A percentile compares a stretch with the other conserved stretches of the same genome.
Conservation (phyloP, 768 basidiomycete genomes). For the Neoboletus subvelutipes region DNA sequence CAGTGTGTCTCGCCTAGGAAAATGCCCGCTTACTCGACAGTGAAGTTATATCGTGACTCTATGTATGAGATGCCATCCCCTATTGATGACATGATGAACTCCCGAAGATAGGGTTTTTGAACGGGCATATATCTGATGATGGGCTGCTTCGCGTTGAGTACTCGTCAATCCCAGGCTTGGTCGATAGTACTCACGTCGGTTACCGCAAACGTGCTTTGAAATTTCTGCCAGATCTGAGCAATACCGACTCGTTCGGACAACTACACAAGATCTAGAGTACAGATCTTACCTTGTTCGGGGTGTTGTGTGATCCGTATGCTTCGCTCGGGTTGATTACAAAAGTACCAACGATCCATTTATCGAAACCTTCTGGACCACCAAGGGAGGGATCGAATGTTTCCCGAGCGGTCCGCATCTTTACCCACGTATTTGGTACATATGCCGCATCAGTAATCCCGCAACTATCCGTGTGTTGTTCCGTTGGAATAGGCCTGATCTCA, state of each 20-base stretch:
- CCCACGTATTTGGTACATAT: slow-evolving; percentile 36
- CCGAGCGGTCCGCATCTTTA: slow-evolving; percentile 36
- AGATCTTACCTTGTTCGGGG: slow-evolving; percentile 35
- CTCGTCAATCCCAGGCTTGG: neutral
- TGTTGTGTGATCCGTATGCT: slow-evolving; percentile 45
- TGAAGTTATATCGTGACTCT: slow-evolving; percentile 43
- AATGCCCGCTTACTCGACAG: slow-evolving; percentile 28
- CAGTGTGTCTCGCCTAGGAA: neutral
- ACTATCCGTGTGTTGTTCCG: slow-evolving; percentile 17
- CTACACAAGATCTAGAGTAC: neutral
- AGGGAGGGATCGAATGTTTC: slow-evolving; percentile 34
- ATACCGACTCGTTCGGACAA: neutral
- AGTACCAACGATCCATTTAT: slow-evolving; percentile 38
- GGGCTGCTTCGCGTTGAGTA: slow-evolving; percentile 20
- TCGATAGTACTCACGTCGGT: slow-evolving; percentile 20
- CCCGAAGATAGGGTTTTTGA: slow-evolving; percentile 15
- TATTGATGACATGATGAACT: slow-evolving; percentile 41
- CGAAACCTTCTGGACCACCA: slow-evolving; percentile 43
- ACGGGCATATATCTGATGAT: slow-evolving; percentile 27
- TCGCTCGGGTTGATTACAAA: slow-evolving; percentile 44
- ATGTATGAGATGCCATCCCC: slow-evolving; percentile 48
- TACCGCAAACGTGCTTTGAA: slow-evolving; percentile 18
- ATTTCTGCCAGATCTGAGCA: slow-evolving; percentile 25
- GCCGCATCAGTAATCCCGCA: slow-evolving; percentile 28
- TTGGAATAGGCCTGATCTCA: slow-evolving; percentile 37